A percentile compares a stretch with the other conserved stretches of the same genome.
These are phyloP conservation scores for Metschnikowia bowlesiae DNA, from an alignment of 805 yeast species.

Conservation along the genomic window DNA sequence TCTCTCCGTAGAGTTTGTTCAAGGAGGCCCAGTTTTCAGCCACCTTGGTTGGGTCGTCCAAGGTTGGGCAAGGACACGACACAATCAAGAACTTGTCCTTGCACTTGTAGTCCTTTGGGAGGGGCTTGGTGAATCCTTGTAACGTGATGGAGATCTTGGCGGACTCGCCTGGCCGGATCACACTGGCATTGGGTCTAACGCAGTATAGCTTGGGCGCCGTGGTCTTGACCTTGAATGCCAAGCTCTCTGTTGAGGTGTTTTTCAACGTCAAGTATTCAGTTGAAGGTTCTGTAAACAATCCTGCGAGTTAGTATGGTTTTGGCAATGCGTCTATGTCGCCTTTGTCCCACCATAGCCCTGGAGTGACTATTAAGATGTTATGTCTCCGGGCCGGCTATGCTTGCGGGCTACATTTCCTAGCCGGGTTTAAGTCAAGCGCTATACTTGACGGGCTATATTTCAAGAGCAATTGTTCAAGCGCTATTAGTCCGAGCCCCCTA, in stretches of 20 bases:
- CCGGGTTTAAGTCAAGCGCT: too few species aligned
- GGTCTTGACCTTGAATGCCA: conserved; percentile 94
- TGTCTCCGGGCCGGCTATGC: too few species aligned
- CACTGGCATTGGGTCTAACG: conserved; percentile 91
- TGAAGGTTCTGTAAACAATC: conserved; percentile 70
- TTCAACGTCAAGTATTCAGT: conserved; percentile 56
- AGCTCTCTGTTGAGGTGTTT: conserved; percentile 52
- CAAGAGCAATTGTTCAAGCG: too few species aligned
- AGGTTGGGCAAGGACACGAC: conserved; percentile 69
- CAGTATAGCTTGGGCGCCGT: conserved; percentile 96
- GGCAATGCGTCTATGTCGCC: background rate
- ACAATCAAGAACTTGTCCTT: conserved; percentile 91
- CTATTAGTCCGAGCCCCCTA: too few species aligned
- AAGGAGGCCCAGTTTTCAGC: conserved; percentile 73
- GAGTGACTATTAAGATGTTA: too few species aligned
- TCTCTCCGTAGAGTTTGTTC: conserved; percentile 53
- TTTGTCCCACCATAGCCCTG: too few species aligned
- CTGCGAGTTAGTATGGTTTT: conserved; percentile 33
- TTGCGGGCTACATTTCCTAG: too few species aligned
- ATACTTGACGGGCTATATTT: too few species aligned
- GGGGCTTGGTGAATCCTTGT: conserved; percentile 77
- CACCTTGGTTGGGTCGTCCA: conserved; percentile 52
- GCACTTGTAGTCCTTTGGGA: conserved; percentile 68
- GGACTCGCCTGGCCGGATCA: conserved; percentile 68
- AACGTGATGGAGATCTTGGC: conserved; percentile 76